Percentiles rank a stretch among this genome's conserved stretches.
These are phyloP conservation scores for Gremmenia infestans DNA, from an alignment of 2,329 filamentous ascomycete genomes.

Conservation along the genomic window DNA sequence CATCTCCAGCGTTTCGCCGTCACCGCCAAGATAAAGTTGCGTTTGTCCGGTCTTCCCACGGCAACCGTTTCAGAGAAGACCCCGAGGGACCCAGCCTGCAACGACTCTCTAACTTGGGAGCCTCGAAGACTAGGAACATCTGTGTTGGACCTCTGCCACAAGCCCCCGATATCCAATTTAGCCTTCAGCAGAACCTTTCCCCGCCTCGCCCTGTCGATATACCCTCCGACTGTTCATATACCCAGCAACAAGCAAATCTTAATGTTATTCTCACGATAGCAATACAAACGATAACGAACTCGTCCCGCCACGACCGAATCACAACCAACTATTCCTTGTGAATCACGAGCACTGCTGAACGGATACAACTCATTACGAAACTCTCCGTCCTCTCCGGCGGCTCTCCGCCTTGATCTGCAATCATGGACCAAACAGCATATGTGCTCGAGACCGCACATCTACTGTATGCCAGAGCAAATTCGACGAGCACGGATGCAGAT, in stretches of 20 bases:
- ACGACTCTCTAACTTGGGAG: conserved; percentile 4
- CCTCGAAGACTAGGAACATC: background rate
- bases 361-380: conserved; percentile 5
- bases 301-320: conserved; percentile 1
- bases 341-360: conserved; percentile 9
- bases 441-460: conserved; percentile 36
- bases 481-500: conserved; percentile 25
- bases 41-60: conserved; percentile 14
- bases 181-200: conserved; percentile 13
- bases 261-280: conserved; percentile 10
- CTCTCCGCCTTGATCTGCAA: conserved; percentile 16
- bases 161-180: background rate
- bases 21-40: conserved; percentile 1
- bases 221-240: conserved; percentile 6
- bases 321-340: background rate
- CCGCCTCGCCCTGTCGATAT: conserved; percentile 4
- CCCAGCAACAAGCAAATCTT: conserved; percentile 1
- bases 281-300: conserved; percentile 1
- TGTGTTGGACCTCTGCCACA: background rate
- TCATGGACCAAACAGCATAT: conserved; percentile 36
- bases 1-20: conserved; percentile 3
- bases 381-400: conserved; percentile 8
- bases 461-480: conserved; percentile 41
- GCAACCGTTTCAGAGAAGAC: conserved; percentile 23
- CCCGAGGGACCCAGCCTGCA: conserved; percentile 4